Evolutionary conservation across 306 rosid species (phyloP), one percentile per base, ranked within the genome.

Genomic region (Malus sylvestris): DNA sequence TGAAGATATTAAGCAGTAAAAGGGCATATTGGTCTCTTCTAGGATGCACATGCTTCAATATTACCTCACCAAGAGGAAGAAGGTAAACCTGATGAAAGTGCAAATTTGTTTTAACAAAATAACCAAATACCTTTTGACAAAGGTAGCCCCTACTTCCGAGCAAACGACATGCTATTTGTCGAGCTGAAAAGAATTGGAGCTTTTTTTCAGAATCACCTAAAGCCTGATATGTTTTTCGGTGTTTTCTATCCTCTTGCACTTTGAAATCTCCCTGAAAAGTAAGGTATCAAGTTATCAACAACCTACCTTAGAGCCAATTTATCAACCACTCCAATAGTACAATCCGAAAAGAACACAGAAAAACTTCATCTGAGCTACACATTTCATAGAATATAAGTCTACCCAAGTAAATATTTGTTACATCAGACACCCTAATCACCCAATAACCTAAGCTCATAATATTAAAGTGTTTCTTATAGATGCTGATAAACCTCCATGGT

Each of bases 121-220:
- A 63, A 74, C 18, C 13, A 4, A 78, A 68, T 76, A 93, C 98
- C 98, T 91, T 90, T 83, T 88, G 98, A 79, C 98, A 94, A 44
- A 94, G 98, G 81, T 94, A 94, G 69, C 91, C 92, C 78, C 85
- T 84, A 82, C 98, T 94, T 78, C 98, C 98, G 52, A 94, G 91
- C 78, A 94, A 67, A 35, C 98, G 97, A 76, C 98, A 91, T 70
- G 98, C 97, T 72, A 94, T 89, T 81, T 94, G 98, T 69, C 96
- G 88, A 77, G 98, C 96, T 19, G 98, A 46, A 84, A 85, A 94
- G 78, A 88, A 94, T 45, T 94, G 90, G 5, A 86, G 89, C 86
- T 91, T 94, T 59, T 84, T 74, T 67, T 91, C 97, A 38, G 98
- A 90, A 83, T 88, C 93, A 72, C 81, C 89, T 64, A 91, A 82